Conservation (phyloP, 1,284 basidiomycete genomes). For the Caloboletus inedulis region DNA sequence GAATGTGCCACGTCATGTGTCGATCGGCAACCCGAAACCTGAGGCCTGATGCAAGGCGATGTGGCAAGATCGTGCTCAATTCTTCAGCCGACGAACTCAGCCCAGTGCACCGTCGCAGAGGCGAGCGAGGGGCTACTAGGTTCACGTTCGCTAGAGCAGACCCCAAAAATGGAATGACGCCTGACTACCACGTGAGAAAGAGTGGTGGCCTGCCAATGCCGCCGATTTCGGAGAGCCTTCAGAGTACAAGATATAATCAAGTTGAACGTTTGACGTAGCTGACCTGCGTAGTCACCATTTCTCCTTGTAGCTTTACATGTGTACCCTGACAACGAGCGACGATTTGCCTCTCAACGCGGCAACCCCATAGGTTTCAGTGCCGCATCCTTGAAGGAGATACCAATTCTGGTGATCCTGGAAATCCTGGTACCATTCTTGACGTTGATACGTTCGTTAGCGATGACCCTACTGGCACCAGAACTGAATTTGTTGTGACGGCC, state of each 20-base stretch:
- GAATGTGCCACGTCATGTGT: background rate
- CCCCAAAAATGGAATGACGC: background rate
- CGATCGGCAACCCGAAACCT: background rate
- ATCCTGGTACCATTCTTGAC: conserved; percentile 39
- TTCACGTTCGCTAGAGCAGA: background rate
- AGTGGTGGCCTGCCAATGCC: background rate
- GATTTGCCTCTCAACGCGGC: too few species aligned
- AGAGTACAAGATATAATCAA: too few species aligned
- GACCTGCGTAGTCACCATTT: background rate
- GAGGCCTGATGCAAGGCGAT: background rate
- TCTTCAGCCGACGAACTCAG: background rate
- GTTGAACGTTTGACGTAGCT: background rate
- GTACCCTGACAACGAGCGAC: too few species aligned
- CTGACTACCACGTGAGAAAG: background rate
- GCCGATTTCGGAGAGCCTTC: background rate
- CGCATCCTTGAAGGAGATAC: conserved; percentile 40
- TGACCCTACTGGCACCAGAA: conserved; percentile 37
- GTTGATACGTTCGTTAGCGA: conserved; percentile 42
- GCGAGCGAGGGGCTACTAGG: background rate
- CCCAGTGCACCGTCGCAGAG: background rate
- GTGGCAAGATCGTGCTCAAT: background rate
- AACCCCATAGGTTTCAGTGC: too few species aligned
- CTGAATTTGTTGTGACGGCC: conserved; percentile 16
- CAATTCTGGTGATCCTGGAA: conserved; percentile 28
- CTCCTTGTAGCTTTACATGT: background rate